A percentile compares a stretch with the other conserved stretches of the same genome.
Conservation (phyloP, 805 yeast species). For the Lipomyces yamanashiensis region DNA sequence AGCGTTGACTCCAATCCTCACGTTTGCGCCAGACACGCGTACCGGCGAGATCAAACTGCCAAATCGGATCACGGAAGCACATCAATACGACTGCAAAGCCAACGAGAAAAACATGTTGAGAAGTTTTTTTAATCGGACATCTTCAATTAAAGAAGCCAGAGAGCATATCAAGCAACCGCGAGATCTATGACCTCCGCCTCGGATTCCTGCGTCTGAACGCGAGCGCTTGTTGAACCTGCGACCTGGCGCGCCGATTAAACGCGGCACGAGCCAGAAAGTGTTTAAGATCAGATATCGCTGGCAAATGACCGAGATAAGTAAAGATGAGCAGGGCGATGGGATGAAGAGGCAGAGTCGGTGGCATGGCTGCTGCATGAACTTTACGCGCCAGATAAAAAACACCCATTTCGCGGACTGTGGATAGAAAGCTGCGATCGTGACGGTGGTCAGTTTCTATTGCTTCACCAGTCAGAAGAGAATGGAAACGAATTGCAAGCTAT, state of each 20-base stretch:
- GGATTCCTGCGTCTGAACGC: too few relatives aligned
- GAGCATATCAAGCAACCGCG: too few relatives aligned
- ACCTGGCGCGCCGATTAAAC: conserved; percentile 30
- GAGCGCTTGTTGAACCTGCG: too few relatives aligned
- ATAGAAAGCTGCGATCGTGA: conserved; percentile 33
- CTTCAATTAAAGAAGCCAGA: too few relatives aligned
- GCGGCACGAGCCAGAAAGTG: conserved; percentile 26
- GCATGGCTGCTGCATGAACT: conserved; percentile 27
- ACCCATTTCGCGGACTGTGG: conserved; percentile 42
- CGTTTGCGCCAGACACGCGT: too few relatives aligned
- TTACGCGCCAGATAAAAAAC: conserved; percentile 18
- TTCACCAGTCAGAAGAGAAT: conserved; percentile 35
- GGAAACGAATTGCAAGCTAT: conserved; percentile 38
- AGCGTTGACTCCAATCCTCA: too few relatives aligned
- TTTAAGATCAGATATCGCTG: conserved; percentile 31
- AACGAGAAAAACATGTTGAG: too few relatives aligned
- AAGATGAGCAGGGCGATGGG: conserved; percentile 28
- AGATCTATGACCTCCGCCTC: conserved; percentile 37
- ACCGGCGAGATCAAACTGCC: too few relatives aligned
- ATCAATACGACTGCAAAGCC: too few relatives aligned
- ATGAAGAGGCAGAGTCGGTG: too few relatives aligned
- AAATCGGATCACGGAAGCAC: too few relatives aligned
- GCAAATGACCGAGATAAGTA: conserved; percentile 15
- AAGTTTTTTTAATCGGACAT: too few relatives aligned
- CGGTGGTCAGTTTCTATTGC: conserved; percentile 36